Evolutionary conservation across 257 asterid species (phyloP).

Genomic region (Solanum peruvianum): DNA sequence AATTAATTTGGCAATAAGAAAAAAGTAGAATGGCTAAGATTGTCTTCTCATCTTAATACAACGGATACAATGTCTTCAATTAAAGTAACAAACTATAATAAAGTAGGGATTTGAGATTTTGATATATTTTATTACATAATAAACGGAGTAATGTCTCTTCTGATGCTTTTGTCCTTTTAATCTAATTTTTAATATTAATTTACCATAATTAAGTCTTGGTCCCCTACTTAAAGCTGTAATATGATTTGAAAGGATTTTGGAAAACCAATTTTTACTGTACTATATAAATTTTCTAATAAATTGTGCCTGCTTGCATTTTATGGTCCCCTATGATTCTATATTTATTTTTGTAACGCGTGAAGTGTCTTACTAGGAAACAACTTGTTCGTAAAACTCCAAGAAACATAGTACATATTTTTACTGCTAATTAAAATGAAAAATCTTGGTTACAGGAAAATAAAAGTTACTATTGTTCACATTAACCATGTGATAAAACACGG

Average conservation of each 20-base stretch:
- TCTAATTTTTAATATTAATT: not conserved
- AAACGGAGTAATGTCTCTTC: conserved; percentile 4
- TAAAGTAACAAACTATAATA: not conserved
- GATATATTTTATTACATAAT: not conserved
- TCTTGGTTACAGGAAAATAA: not conserved
- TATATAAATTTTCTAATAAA: not conserved
- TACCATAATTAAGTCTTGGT: conserved; percentile 17
- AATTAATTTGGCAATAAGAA: not conserved
- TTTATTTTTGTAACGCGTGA: not conserved
- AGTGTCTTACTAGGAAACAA: not conserved
- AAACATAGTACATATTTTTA: not conserved
- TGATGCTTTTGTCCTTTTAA: not conserved
- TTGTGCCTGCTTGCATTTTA: not conserved
- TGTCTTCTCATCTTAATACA: conserved; percentile 8
- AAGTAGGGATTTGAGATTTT: conserved; percentile 5
- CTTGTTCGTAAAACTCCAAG: not conserved
- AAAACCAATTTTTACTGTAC: conserved; percentile 8
- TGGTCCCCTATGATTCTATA: conserved; percentile 27
- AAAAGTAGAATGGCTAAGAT: not conserved
- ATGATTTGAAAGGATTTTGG: conserved; percentile 12
- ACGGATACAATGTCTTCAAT: not conserved
- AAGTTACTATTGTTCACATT: not conserved
- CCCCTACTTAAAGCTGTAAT: conserved; percentile 25
- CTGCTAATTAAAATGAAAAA: not conserved
- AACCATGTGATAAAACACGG: not conserved